Evolutionary conservation across 2,329 filamentous ascomycete species (phyloP).

Genomic region (Spiromastix sp.): DNA sequence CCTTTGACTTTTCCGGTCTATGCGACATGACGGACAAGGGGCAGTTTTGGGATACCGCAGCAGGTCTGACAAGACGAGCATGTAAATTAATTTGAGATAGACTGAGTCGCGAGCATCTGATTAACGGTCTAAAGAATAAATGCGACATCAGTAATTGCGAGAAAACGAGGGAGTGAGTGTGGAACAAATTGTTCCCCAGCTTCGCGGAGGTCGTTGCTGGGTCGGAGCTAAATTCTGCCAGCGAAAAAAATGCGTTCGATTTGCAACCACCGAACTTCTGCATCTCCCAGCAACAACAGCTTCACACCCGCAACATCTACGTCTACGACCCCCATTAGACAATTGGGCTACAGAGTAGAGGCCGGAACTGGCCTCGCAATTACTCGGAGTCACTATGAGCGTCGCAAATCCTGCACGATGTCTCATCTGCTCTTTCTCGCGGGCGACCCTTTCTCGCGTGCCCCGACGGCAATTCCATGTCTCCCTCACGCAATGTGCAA

Average conservation of each 20-base stretch:
- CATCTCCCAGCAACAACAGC: too few species aligned
- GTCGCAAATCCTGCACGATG: slow-evolving; percentile 37
- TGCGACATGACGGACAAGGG: too few species aligned
- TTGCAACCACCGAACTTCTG: too few species aligned
- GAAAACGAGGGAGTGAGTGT: too few species aligned
- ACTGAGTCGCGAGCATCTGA: slow-evolving; percentile 2
- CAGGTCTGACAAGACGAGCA: slow-evolving; percentile 15
- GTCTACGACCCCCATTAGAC: too few species aligned
- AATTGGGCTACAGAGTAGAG: too few species aligned
- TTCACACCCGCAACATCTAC: too few species aligned
- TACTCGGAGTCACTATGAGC: slow-evolving; percentile 33
- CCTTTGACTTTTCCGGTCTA: slow-evolving; percentile 17
- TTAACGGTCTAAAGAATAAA: neutral
- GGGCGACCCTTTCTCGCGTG: slow-evolving; percentile 29
- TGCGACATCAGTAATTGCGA: slow-evolving; percentile 1
- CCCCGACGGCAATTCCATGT: slow-evolving; percentile 41
- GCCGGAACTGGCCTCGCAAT: slow-evolving; percentile 17
- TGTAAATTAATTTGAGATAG: slow-evolving; percentile 1
- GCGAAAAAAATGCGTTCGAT: too few species aligned
- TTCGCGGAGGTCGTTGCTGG: too few species aligned
- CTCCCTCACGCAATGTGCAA: slow-evolving; percentile 27
- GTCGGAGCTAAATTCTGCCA: too few species aligned
- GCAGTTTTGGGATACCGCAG: too few species aligned
- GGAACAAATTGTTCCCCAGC: too few species aligned
- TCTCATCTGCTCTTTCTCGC: slow-evolving; percentile 40